Conservation (phyloP, 192 early-diverging fungal species). For the Linnemannia hyalina region DNA sequence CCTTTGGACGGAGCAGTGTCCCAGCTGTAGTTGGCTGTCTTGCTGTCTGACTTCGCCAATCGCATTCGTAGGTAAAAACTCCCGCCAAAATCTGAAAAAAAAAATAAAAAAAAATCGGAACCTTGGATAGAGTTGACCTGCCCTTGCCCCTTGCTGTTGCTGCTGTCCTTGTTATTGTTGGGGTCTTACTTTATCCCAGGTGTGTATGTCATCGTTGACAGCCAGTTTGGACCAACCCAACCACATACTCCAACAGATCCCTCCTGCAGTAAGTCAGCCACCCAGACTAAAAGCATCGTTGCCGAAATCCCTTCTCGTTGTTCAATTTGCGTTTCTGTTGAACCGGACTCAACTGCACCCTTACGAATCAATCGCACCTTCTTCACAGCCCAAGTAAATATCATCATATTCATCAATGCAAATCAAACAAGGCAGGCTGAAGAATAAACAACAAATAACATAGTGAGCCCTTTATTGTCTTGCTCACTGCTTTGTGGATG, state of each 20-base stretch:
- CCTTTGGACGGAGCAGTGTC: not conserved
- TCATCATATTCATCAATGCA: not conserved
- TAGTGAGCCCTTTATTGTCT: not conserved
- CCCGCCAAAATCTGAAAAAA: not conserved
- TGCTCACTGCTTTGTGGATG: not conserved
- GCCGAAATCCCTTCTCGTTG: not conserved
- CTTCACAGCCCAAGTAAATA: not conserved
- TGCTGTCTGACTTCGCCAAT: not conserved
- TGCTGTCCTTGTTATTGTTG: not conserved
- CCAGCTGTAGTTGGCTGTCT: not conserved
- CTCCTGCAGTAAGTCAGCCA: not conserved
- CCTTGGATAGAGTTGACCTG: not conserved
- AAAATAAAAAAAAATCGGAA: not conserved
- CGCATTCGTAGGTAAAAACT: not conserved
- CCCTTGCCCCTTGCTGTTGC: not conserved
- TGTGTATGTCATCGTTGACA: not conserved
- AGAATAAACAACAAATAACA: not conserved
- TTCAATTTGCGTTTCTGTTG: not conserved
- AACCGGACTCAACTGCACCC: not conserved
- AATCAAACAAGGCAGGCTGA: not conserved
- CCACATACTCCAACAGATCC: not conserved
- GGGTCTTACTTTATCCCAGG: not conserved
- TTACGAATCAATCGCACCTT: not conserved
- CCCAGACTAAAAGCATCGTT: not conserved
- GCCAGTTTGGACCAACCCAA: not conserved